Evolutionary conservation across 1,284 basidiomycete species (phyloP), one percentile per base, ranked within the genome.

Genomic region (Pholiota adiposa): DNA sequence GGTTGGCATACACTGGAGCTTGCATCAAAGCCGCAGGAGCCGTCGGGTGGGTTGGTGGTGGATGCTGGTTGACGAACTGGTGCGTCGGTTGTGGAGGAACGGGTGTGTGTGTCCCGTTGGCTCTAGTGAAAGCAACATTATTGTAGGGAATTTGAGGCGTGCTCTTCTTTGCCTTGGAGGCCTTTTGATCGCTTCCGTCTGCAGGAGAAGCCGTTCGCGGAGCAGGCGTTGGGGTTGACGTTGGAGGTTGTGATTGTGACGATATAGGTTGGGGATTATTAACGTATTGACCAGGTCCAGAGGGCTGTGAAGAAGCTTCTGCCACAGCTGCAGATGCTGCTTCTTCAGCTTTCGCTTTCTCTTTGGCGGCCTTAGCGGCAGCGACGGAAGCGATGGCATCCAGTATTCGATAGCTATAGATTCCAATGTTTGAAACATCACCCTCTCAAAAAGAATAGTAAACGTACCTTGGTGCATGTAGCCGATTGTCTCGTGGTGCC

Each of bases 401-500:
- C 70, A 88, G 67, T 63, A 88, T 75, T 34, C 77, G 76, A 68
- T 85, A 86, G 52, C 86, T 88, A 61, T 23, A 36, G 7, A 11
- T n/a, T 33, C 9, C 29, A 31, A 31, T 31, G 11, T 31, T 11
- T 11, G 29, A 31, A 46, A 36, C 33, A 44, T 58, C 9, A 61
- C 34, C 62, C 23, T 59, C 23, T 23, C 18, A 44, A 40, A 14
- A 36, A 61, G 50, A 33, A 25, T 25, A 46, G 54, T 51, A 56
- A 63, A 48, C 71, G 52, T 75, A 88, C 86, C 70, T 83, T 51
- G 83, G 79, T 27, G 75, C 74, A 60, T 75, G 75, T 18, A 76
- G 71, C 48, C 81, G 74, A 54, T 76, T 82, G 49, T 75, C 72
- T 63, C 83, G 81, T 5, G 89, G 89, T 61, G 85, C 84, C 89